These are phyloP conservation scores for Phytopythium cucurbitacearum DNA, from an alignment of 352 stramenopile species.

Conservation along the genomic window DNA sequence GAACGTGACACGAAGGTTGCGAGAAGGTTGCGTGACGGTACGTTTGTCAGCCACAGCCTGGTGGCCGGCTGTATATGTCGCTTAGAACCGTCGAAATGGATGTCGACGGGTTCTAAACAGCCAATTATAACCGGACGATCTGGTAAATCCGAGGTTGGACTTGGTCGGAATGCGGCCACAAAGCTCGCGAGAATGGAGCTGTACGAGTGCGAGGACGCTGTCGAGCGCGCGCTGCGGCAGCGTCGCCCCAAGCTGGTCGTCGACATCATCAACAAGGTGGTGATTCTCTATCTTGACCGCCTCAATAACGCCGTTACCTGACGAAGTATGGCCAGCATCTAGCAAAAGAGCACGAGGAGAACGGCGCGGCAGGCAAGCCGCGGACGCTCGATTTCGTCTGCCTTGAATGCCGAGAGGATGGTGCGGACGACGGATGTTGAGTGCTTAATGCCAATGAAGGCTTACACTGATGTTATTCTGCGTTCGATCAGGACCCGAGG, in stretches of 20 bases:
- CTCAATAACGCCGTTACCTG: not conserved
- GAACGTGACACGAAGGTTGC: conserved; percentile 20
- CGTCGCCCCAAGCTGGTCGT: conserved; percentile 61
- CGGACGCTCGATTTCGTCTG: conserved; percentile 67
- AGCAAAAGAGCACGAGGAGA: conserved; percentile 27
- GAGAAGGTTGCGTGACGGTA: not conserved
- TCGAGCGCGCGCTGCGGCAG: conserved; percentile 69
- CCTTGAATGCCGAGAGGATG: conserved; percentile 69
- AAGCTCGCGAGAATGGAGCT: conserved; percentile 49
- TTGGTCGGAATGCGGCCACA: not conserved
- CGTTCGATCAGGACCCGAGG: conserved; percentile 48
- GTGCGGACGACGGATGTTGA: conserved; percentile 10
- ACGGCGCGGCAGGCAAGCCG: conserved; percentile 6
- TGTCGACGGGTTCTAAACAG: too few relatives aligned
- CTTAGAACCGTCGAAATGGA: too few relatives aligned
- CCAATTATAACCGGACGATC: too few relatives aligned
- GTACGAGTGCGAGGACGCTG: conserved; percentile 74
- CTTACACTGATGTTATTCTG: conserved; percentile 1
- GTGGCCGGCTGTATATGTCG: too few relatives aligned
- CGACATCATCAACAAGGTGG: conserved; percentile 73
- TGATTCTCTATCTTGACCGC: not conserved
- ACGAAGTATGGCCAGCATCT: conserved; percentile 33
- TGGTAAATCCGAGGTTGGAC: too few relatives aligned
- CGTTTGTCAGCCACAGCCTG: too few relatives aligned
- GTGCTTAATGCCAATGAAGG: not conserved